Evolutionary conservation across 805 yeast genomes (phyloP).

Genomic region (Grigorovia jiainica): DNA sequence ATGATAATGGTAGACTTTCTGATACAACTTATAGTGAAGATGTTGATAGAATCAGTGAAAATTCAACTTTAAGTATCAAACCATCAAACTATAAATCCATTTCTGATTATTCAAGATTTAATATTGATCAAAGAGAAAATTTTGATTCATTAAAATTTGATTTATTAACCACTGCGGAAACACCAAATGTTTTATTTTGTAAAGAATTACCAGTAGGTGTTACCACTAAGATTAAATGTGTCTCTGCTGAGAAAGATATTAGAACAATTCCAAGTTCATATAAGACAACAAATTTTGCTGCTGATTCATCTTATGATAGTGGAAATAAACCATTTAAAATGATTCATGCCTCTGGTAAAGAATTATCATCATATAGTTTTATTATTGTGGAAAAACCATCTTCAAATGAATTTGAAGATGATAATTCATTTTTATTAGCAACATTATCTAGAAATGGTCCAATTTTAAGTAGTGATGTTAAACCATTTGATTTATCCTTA

Average conservation of each 20-base stretch:
- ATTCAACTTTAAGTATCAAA: slow-evolving; percentile 1
- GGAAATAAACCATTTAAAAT: slow-evolving; percentile 39
- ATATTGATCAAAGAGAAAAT: slow-evolving; percentile 2
- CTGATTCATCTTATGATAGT: slow-evolving; percentile 52
- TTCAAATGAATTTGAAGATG: slow-evolving; percentile 7
- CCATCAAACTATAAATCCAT: background rate
- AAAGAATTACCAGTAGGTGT: slow-evolving; percentile 1
- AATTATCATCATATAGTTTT: slow-evolving; percentile 37
- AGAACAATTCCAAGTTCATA: slow-evolving; percentile 45
- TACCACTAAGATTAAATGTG: slow-evolving; percentile 30
- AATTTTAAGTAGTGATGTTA: background rate
- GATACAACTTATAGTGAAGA: slow-evolving; percentile 3
- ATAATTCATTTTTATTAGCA: slow-evolving; percentile 17
- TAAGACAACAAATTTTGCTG: slow-evolving; percentile 26
- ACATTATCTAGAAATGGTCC: slow-evolving; percentile 5
- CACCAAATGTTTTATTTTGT: slow-evolving; percentile 11
- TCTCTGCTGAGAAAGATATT: slow-evolving; percentile 33
- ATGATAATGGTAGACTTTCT: background rate
- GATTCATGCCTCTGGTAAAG: slow-evolving; percentile 33
- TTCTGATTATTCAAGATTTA: background rate
- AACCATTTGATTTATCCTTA: slow-evolving; percentile 11
- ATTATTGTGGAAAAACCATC: slow-evolving; percentile 38
- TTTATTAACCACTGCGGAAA: slow-evolving; percentile 12
- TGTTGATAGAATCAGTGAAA: background rate
- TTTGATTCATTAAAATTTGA: slow-evolving; percentile 6